Base-by-base conservation (phyloP, 2,329 filamentous ascomycete genomes). In the Orbilia brochopaga region DNA sequence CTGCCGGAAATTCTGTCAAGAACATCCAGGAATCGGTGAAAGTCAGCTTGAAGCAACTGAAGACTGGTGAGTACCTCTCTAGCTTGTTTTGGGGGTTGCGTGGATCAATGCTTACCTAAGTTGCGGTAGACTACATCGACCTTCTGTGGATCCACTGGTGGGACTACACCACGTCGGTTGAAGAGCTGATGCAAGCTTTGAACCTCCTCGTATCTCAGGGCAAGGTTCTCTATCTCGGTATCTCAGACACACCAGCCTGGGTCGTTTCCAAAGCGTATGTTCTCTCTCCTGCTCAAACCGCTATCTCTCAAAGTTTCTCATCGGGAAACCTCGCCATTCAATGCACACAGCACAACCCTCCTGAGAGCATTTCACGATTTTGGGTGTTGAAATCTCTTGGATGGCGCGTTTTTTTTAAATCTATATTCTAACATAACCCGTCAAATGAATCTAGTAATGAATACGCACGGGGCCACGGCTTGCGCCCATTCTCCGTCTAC, bases 181-280 rank as follows among this genome's bases (percentile, higher is more conserved):
- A 84, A 0, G 87, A 90, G 76, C 58, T 90, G 51, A 90, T 90
- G 88, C 86, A 89, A 67, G 83, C 83, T 0, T 81, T 90, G 48
- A 88, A 90, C 77, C 80, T 82, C 19, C 80, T 89, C 10, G 86
- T 90, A 0, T 66, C 78, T 0, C 77, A 81, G 4, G 86, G 87
- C 17, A 89, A 89, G 75, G 86, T 90, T 0, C 80, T 87, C 15
- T 89, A 90, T 74, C 81, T 90, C 0, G 88, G 88, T 1, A 82
- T 89, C 78, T 86, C 83, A 46, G 87, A 90, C 75, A 86, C 86
- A 0, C 88, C 88, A 0, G 88, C 88, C 7, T 90, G 88, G 88
- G 79, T 88, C 17, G 87, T 88, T 10, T 83, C 82, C 76, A 87
- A 86, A 76, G 85, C 85, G 69, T 73, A 58, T 19, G 69, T 44